These are phyloP conservation scores for Amanita thiersii DNA, from an alignment of 768 basidiomycete genomes.

Conservation along the genomic window DNA sequence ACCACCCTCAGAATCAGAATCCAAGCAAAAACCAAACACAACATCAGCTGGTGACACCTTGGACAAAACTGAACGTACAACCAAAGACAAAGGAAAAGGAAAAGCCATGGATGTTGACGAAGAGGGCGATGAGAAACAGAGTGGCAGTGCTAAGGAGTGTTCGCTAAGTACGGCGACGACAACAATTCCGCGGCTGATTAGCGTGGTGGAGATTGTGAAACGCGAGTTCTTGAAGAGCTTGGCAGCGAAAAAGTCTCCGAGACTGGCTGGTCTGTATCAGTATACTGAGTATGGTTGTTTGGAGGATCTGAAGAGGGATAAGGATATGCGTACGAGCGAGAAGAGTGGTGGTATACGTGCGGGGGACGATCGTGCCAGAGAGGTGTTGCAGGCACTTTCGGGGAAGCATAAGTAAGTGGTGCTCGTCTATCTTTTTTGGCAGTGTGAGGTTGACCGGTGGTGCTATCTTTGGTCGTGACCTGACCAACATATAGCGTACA, in stretches of 20 bases:
- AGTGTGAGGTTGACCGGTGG: slow-evolving; percentile 2
- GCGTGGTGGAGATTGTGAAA: slow-evolving; percentile 80
- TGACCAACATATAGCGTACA: slow-evolving; percentile 46
- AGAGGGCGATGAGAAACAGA: too few species aligned
- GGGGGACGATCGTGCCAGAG: too few species aligned
- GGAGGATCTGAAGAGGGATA: slow-evolving; percentile 25
- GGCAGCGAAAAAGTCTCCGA: slow-evolving; percentile 29
- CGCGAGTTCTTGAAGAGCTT: slow-evolving; percentile 62
- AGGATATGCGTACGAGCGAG: slow-evolving; percentile 11
- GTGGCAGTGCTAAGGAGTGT: slow-evolving; percentile 7
- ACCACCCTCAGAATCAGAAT: slow-evolving; percentile 7
- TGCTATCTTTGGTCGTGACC: too few species aligned
- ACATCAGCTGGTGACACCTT: background rate
- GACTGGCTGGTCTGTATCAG: slow-evolving; percentile 55
- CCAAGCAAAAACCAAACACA: background rate
- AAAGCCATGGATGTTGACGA: slow-evolving; percentile 9
- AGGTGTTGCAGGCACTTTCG: slow-evolving; percentile 36
- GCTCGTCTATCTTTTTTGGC: slow-evolving; percentile 4
- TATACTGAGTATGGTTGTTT: slow-evolving; percentile 66
- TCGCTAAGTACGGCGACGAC: slow-evolving; percentile 25
- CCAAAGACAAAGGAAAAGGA: background rate
- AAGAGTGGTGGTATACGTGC: slow-evolving; percentile 28
- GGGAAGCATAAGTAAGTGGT: slow-evolving; percentile 53
- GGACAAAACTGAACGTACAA: background rate
- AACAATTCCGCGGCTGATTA: slow-evolving; percentile 56